These are phyloP conservation scores for Sergeia podlipaevii DNA, from an alignment of 208 protist species.

Conservation along the genomic window DNA sequence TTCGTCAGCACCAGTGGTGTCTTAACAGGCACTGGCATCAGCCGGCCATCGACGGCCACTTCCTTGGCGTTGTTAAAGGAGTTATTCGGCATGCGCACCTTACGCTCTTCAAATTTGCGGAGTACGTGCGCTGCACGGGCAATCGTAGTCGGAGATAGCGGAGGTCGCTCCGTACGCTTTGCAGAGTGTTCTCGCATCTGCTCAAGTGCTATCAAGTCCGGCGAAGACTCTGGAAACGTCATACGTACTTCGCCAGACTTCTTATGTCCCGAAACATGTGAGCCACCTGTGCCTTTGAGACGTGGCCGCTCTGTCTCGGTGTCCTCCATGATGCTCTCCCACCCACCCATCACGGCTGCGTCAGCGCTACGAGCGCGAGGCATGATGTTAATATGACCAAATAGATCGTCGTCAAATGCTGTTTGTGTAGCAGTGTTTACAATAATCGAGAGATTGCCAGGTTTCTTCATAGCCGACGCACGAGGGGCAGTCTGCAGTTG, in stretches of 20 bases:
- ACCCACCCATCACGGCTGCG: conserved; percentile 4
- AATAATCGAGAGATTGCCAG: neutral
- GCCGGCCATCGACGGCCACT: conserved; percentile 13
- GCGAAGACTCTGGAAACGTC: conserved; percentile 27
- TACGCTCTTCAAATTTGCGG: conserved; percentile 35
- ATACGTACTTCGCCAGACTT: neutral
- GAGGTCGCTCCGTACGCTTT: conserved; percentile 8
- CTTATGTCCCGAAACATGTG: too few relatives aligned
- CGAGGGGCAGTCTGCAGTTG: conserved; percentile 17
- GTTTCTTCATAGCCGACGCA: conserved; percentile 46
- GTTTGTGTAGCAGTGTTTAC: neutral
- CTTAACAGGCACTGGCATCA: conserved; percentile 23
- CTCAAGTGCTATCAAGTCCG: conserved; percentile 43
- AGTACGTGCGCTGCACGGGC: conserved; percentile 26
- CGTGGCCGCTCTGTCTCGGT: too few relatives aligned
- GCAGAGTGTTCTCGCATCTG: conserved; percentile 32
- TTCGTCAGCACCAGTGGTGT: conserved; percentile 30
- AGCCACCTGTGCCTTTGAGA: too few relatives aligned
- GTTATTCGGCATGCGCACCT: conserved; percentile 30
- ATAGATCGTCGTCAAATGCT: conserved; percentile 5
- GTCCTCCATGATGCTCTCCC: conserved; percentile 7
- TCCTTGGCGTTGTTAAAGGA: conserved; percentile 24
- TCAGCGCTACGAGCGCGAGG: conserved; percentile 41
- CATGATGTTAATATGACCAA: conserved; percentile 33
- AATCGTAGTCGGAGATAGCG: conserved; percentile 43